phyloP scores from a whole-genome alignment of 2,329 filamentous ascomycete species.

The Helminthosporium solani region DNA sequence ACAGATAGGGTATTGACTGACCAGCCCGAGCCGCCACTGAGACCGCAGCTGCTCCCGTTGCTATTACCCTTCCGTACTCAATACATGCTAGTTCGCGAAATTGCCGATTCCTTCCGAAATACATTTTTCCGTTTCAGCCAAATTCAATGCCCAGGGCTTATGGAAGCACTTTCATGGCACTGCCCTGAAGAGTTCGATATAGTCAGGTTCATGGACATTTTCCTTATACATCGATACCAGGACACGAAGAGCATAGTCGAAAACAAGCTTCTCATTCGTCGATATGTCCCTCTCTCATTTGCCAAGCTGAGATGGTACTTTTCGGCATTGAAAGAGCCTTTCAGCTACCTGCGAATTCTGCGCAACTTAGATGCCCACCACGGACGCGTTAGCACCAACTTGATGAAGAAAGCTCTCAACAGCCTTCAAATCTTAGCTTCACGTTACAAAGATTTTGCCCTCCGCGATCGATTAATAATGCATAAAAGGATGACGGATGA shows the following conservation, averaged over 20 bases:
- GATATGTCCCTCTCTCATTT: neutral
- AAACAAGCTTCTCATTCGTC: neutral
- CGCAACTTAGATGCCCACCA: neutral
- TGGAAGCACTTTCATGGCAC: neutral
- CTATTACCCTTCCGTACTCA: neutral
- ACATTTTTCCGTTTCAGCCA: neutral
- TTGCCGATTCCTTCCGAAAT: neutral
- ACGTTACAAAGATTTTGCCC: neutral
- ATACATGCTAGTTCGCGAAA: neutral
- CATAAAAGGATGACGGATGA: neutral
- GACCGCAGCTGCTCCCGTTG: too few species aligned
- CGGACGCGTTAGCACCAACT: neutral
- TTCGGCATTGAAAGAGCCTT: neutral
- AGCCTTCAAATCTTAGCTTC: too few species aligned
- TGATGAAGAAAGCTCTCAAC: neutral
- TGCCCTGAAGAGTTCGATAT: neutral
- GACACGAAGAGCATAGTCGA: neutral
- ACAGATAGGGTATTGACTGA: too few species aligned
- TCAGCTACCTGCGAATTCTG: neutral
- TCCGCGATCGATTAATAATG: neutral
- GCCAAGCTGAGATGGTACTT: neutral
- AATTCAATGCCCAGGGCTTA: neutral
- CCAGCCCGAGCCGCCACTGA: too few species aligned
- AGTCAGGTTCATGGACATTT: neutral
- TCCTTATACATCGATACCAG: neutral